phyloP scores from a whole-genome alignment of 441 rosid genomes.

The Euphorbia schlechtendalii region DNA sequence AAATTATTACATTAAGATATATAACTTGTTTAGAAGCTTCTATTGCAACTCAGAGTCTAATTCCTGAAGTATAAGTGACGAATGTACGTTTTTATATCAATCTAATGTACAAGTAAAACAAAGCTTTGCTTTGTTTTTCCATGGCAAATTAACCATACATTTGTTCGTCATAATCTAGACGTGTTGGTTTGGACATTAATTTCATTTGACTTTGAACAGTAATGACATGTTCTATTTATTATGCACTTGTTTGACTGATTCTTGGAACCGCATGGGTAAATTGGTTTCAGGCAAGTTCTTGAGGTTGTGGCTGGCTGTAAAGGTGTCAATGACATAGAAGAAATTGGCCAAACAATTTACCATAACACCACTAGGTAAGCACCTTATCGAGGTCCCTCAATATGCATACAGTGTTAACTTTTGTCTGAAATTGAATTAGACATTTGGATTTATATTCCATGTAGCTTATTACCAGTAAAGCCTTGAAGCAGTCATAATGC shows the following conservation, averaged over 20 bases:
- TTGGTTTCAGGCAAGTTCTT: slow-evolving; percentile 75
- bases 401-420: no score
- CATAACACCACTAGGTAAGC: slow-evolving; percentile 85
- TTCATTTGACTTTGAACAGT: no score
- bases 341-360: slow-evolving; percentile 61
- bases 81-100: no score
- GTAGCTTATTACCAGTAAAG: background rate
- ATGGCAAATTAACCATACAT: no score
- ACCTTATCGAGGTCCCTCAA: slow-evolving; percentile 5
- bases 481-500: background rate
- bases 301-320: slow-evolving; percentile 90
- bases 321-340: slow-evolving; percentile 55
- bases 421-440: no score
- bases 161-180: background rate
- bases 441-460: background rate
- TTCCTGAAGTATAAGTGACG: no score
- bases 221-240: no score
- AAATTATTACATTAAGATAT: background rate
- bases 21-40: background rate
- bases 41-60: no score
- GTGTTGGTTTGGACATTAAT: background rate
- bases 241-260: no score
- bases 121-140: no score
- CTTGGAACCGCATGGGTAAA: no score
- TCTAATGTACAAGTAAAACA: no score